phyloP scores from a whole-genome alignment of 2,329 filamentous ascomycete genomes.

The Bipolaris zeicola region DNA sequence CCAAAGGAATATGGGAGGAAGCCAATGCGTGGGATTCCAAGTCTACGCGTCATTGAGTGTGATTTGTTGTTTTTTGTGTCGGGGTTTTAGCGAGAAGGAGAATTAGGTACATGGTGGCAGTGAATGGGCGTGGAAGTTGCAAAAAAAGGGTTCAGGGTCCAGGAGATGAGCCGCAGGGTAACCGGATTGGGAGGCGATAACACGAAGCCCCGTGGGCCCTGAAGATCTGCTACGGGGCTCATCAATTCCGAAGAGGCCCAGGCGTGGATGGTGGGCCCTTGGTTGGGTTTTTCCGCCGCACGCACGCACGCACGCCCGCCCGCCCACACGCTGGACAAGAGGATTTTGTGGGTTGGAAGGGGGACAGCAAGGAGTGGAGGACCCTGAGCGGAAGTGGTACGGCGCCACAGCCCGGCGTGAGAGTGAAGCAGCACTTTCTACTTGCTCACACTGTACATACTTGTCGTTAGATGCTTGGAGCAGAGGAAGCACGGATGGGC shows the following conservation, averaged over 20 bases:
- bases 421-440: too few species aligned
- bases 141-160: constrained; percentile 17
- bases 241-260: constrained; percentile 19
- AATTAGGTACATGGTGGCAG: not conserved
- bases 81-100: not conserved
- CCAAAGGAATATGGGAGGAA: not conserved
- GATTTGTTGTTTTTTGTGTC: not conserved
- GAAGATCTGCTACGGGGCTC: constrained; percentile 24
- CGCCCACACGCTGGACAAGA: not conserved
- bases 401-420: too few species aligned
- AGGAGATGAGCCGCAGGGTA: constrained; percentile 27
- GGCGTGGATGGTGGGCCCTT: constrained; percentile 8
- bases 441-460: too few species aligned
- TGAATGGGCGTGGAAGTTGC: not conserved
- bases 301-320: not conserved
- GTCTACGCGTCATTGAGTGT: not conserved
- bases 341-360: not conserved
- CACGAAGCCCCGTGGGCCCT: constrained; percentile 23
- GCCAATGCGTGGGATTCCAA: not conserved
- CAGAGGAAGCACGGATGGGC: too few species aligned
- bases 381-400: not conserved
- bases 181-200: constrained; percentile 22
- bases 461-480: too few species aligned
- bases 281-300: constrained; percentile 2
- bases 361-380: not conserved